A percentile compares a stretch with the other conserved stretches of the same genome.
Conservation (phyloP, 2,329 filamentous ascomycete species). For the Verticillium albo-atrum region DNA sequence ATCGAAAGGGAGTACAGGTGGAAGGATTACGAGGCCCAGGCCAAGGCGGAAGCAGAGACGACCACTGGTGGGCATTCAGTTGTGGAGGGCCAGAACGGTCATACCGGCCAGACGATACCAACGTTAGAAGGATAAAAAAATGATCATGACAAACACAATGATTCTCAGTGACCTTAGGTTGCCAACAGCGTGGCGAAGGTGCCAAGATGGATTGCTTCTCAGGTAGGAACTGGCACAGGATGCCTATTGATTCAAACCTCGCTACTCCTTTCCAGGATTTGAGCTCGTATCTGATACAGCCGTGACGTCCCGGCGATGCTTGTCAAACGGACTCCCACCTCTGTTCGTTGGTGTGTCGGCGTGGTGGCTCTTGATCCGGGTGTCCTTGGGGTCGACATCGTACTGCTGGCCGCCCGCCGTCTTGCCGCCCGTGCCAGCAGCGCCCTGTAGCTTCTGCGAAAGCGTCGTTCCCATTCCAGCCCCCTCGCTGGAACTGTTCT, state of each 20-base stretch:
- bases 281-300: neutral
- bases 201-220: too few relatives aligned
- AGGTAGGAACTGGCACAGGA: too few relatives aligned
- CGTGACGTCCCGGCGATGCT: slow-evolving; percentile 10
- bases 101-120: too few relatives aligned
- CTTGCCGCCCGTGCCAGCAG: slow-evolving; percentile 18
- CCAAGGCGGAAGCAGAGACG: neutral
- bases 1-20: slow-evolving; percentile 47
- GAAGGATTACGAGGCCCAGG: slow-evolving; percentile 23
- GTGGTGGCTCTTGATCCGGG: slow-evolving; percentile 7
- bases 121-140: too few relatives aligned
- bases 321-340: slow-evolving; percentile 10
- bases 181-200: too few relatives aligned
- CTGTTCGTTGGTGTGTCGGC: slow-evolving; percentile 11
- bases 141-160: too few relatives aligned
- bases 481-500: neutral
- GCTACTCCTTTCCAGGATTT: neutral
- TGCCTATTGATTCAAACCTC: neutral
- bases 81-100: too few relatives aligned
- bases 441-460: slow-evolving; percentile 11
- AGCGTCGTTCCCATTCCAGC: neutral
- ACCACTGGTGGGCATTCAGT: too few relatives aligned
- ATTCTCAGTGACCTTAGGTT: too few relatives aligned
- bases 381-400: slow-evolving; percentile 5
- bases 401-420: slow-evolving; percentile 8